Conservation (phyloP, 345 rosid genomes). For the Eucalyptus regnans region DNA sequence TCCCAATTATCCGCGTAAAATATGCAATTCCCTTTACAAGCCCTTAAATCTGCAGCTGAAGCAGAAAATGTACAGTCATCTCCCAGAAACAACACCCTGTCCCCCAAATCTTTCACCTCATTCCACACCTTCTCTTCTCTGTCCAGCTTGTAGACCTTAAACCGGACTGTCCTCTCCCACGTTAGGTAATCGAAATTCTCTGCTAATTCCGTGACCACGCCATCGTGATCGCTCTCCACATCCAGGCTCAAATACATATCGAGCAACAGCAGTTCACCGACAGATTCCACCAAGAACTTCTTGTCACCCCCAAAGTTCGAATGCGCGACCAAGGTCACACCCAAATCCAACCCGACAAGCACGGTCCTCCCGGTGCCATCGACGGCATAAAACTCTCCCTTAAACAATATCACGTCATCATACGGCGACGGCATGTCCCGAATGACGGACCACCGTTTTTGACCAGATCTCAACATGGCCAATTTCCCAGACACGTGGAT, state of each 20-base stretch:
- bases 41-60: constrained; percentile 29
- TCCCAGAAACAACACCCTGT: constrained; percentile 72
- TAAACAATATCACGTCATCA: constrained; percentile 63
- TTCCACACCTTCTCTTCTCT: constrained; percentile 38
- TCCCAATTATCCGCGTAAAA: constrained; percentile 53
- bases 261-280: constrained; percentile 58
- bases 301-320: constrained; percentile 81
- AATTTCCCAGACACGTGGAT: constrained; percentile 86
- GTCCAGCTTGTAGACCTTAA: constrained; percentile 54
- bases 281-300: constrained; percentile 79
- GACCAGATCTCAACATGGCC: constrained; percentile 54
- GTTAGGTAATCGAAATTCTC: constrained; percentile 22
- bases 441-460: constrained; percentile 56
- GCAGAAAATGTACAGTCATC: constrained; percentile 72
- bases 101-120: constrained; percentile 32
- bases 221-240: constrained; percentile 17
- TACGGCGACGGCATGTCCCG: constrained; percentile 72
- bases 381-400: constrained; percentile 59
- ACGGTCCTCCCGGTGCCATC: constrained; percentile 67
- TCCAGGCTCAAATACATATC: constrained; percentile 77
- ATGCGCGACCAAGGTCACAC: constrained; percentile 13
- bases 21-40: constrained; percentile 44
- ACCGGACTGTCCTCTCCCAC: constrained; percentile 69
- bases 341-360: constrained; percentile 25
- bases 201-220: constrained; percentile 7